A percentile compares a stretch with the other conserved stretches of the same genome.
These are phyloP conservation scores for Pinus tabuliformis DNA, from an alignment of 75 land plant species.

Conservation along the genomic window DNA sequence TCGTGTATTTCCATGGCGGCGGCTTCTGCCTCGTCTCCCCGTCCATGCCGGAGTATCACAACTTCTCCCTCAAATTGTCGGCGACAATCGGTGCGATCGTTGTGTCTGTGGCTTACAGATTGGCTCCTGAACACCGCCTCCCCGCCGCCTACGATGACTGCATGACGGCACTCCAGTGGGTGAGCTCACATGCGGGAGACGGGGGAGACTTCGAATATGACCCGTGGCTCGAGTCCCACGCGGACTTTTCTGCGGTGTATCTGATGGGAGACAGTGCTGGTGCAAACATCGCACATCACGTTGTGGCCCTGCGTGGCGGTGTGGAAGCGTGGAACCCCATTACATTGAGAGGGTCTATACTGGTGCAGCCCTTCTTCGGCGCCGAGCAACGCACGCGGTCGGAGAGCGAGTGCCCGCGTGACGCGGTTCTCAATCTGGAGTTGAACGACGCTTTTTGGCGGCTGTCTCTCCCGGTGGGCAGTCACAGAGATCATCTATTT, in stretches of 20 bases:
- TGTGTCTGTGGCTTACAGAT: constrained; percentile 25
- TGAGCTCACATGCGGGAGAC: too few species aligned
- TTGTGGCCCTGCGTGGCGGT: too few species aligned
- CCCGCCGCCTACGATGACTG: too few species aligned
- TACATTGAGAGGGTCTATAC: constrained; percentile 7
- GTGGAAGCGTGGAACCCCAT: too few species aligned
- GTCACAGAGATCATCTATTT: constrained; percentile 34
- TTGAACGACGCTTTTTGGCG: constrained; percentile 54
- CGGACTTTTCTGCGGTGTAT: too few species aligned
- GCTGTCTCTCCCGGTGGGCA: constrained; percentile 44
- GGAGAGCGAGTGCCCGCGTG: constrained; percentile 13
- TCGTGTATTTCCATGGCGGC: constrained; percentile 39
- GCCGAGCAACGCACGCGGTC: constrained; percentile 29
- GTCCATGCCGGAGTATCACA: constrained; percentile 7
- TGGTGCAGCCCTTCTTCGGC: constrained; percentile 59
- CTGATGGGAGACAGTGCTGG: too few species aligned
- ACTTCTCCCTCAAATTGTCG: constrained; percentile 19
- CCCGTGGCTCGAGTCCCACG: too few species aligned
- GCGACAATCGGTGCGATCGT: constrained; percentile 16
- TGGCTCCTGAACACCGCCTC: too few species aligned
- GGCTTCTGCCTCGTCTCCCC: constrained; percentile 4
- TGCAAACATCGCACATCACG: too few species aligned
- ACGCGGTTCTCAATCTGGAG: constrained; percentile 14
- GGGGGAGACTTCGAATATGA: too few species aligned
- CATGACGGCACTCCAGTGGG: too few species aligned